Evolutionary conservation across 306 rosid genomes (phyloP), one percentile per base, ranked within the genome.

Genomic region (Prunus salicina): DNA sequence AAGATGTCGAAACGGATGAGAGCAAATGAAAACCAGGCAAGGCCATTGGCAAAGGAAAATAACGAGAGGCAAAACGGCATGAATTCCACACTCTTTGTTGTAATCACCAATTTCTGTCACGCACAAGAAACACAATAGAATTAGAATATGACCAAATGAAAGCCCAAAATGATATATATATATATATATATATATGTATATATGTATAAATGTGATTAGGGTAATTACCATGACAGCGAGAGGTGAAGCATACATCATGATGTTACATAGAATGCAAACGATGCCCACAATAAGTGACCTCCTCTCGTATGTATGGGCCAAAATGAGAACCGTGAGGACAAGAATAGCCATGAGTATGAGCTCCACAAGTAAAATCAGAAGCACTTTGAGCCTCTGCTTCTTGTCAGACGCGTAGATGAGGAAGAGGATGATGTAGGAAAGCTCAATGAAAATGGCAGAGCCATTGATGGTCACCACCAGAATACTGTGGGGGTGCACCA

Each of bases 241-340:
- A 2, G 99, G 98, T 0, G 99, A 69, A 69, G 97, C 99, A 53
- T 89, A 96, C 98, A 96, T 96, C 96, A 91, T 86, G 70, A 92
- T 81, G 88, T 89, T 96, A 82, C 85, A 89, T 56, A 88, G 41
- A 19, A 89, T 85, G 80, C 90, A 82, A 1, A 84, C 60, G 57
- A 86, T 72, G 68, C 99, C 99, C 12, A 91, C 98, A 57, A 96
- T 20, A 3, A 79, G 25, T 27, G 93, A 84, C 49, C 98, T 86
- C 67, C 72, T 83, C 6, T 43, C 64, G 68, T 20, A 5, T 3
- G 88, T 10, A 43, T 92, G 93, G 38, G 75, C 78, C 2, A 86
- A 32, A 2, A 80, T 79, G 27, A 92, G 45, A 2, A 83, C 79
- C 52, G 88, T 4, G 9, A 82, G 41, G 38, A 87, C 18, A 51